Base-by-base conservation (phyloP, 2,329 filamentous ascomycete genomes). In the Penicillium sp. region DNA sequence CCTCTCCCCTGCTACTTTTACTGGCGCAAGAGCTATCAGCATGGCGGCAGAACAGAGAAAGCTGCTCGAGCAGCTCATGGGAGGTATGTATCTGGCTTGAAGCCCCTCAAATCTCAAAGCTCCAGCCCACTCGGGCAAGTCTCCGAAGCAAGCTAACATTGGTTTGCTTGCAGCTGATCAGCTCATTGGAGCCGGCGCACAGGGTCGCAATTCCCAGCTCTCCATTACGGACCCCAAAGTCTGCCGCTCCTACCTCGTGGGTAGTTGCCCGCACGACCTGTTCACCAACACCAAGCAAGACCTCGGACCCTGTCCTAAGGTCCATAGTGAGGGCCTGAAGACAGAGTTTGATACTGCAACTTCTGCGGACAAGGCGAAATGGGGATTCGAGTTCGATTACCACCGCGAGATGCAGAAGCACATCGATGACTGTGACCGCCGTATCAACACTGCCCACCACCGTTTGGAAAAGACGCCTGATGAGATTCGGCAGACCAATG, bases 271-370 rank as follows among this genome's bases (percentile, higher is more conserved):
- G 1, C 93, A 97, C 81, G 94, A 99, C 72, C 91, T 99, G 70
- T 99, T 99, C 83, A 99, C 93, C 62, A 99, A 99, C 78, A 99
- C 94, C 43, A 97, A 97, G 79, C 92, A 97, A 82, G 94, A 99
- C 73, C 84, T 97, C 32, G 94, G 94, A 2, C 84, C 86, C 0
- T 99, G 94, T 70, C 85, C 90, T 47, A 94, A 93, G 72, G 84
- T 93, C 24, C 94, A 99, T 77, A 90, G 86, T 46, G 92, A 97
- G 72, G 86, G 86, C 11, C 82, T 97, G 62, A 97, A 96, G 76
- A 81, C 87, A 45, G 92, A 99, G 72, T 99, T 94, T 74, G 89
- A 95, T 64, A 81, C 79, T 1, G 85, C 94, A 0, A 79, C 88
- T 4, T 80, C 88, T 2, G 76, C 85, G 29, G 88, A 93, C 66